Percentiles rank a stretch among this genome's conserved stretches.
phyloP scores from a whole-genome alignment of 2,329 filamentous ascomycete genomes.

The Sclerotinia subarctica region DNA sequence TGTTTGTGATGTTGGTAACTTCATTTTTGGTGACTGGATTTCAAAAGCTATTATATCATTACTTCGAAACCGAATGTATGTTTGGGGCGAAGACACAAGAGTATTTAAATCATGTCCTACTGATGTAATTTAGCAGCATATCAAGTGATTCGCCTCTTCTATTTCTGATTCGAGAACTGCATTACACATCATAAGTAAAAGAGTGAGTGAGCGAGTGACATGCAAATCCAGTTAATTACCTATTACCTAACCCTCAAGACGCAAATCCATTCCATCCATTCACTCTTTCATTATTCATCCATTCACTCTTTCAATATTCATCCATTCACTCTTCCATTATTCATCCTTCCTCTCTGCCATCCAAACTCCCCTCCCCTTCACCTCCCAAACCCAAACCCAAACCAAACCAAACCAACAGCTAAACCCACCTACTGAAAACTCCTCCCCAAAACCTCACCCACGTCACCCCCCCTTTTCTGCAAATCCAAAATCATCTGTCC shows the following conservation, averaged over 20 bases:
- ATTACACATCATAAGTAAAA: too few relatives aligned
- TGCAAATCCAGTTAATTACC: background rate
- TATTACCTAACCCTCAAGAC: background rate
- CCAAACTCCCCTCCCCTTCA: background rate
- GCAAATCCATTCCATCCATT: too few relatives aligned
- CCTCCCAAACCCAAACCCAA: too few relatives aligned
- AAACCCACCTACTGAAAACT: conserved; percentile 45
- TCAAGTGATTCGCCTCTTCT: too few relatives aligned
- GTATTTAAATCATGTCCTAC: too few relatives aligned
- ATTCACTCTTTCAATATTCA: background rate
- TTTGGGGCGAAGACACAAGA: background rate
- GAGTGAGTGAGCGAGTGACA: background rate
- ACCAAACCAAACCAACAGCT: too few relatives aligned
- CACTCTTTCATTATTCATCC: too few relatives aligned
- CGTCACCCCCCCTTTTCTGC: conserved; percentile 64
- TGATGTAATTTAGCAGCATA: too few relatives aligned
- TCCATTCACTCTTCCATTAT: background rate
- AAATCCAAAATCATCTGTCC: conserved; percentile 78
- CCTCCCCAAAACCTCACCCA: conserved; percentile 48
- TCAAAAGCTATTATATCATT: background rate
- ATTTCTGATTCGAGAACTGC: too few relatives aligned
- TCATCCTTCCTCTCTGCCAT: background rate
- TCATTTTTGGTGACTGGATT: background rate
- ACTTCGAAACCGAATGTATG: background rate
- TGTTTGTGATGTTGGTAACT: background rate